These are phyloP conservation scores for Juglanconis sp. DNA, from an alignment of 2,329 filamentous ascomycete genomes.

Conservation along the genomic window DNA sequence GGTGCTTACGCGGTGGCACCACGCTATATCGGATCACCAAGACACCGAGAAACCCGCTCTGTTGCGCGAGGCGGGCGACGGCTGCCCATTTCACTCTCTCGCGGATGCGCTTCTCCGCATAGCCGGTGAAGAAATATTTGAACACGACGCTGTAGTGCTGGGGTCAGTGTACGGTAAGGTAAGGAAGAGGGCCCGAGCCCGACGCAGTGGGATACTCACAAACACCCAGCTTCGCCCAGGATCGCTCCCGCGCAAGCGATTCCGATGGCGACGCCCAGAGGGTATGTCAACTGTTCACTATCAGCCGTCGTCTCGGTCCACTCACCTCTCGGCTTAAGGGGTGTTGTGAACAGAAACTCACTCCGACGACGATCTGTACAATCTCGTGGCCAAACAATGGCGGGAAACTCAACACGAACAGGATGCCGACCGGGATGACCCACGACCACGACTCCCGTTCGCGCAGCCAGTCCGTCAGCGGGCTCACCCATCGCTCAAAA, in stretches of 20 bases:
- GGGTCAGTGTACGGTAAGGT: no score
- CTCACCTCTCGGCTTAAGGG: neutral
- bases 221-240: neutral
- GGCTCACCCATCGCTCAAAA: neutral
- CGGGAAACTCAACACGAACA: constrained; percentile 37
- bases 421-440: constrained; percentile 35
- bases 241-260: neutral
- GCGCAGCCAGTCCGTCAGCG: neutral
- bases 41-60: constrained; percentile 37
- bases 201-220: neutral
- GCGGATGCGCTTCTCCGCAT: neutral
- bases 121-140: neutral
- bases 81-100: neutral
- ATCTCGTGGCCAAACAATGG: constrained; percentile 40
- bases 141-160: neutral
- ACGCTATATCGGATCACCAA: constrained; percentile 38
- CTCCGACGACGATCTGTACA: constrained; percentile 17
- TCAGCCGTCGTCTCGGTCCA: neutral
- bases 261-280: neutral
- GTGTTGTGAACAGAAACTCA: neutral
- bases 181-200: no score
- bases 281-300: neutral
- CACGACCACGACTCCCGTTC: constrained; percentile 19
- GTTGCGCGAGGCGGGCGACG: constrained; percentile 34
- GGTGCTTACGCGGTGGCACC: constrained; percentile 29